These are phyloP conservation scores for Aureobasidium lini DNA, from an alignment of 2,329 filamentous ascomycete genomes.

Conservation along the genomic window DNA sequence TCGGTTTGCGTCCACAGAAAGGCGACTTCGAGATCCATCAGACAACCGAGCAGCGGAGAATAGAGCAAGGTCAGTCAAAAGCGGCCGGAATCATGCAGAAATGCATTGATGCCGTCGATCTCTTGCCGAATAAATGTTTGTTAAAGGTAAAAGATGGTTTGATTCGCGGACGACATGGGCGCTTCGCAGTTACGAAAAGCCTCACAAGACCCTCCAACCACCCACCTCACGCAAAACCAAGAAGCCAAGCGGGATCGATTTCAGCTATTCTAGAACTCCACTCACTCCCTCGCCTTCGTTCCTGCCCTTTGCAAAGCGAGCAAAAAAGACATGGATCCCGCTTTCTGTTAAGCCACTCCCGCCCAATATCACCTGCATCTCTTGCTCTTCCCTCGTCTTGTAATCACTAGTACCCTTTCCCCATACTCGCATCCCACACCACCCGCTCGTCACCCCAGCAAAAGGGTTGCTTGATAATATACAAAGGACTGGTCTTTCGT, in stretches of 20 bases:
- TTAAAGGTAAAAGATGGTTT: background rate
- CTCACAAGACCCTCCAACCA: slow-evolving; percentile 5
- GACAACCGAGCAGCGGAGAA: background rate
- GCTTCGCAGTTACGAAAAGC: background rate
- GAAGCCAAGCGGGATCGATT: background rate
- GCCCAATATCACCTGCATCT: slow-evolving; percentile 10
- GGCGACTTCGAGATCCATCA: background rate
- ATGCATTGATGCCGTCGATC: background rate
- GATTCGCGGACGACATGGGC: background rate
- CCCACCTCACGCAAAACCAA: background rate
- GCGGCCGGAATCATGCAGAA: background rate
- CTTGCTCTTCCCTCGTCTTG: background rate
- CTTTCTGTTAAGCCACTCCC: slow-evolving; percentile 6
- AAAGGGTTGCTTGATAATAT: background rate
- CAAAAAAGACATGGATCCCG: background rate
- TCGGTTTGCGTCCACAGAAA: background rate
- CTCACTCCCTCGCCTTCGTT: background rate
- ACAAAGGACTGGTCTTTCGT: background rate
- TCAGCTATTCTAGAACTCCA: background rate
- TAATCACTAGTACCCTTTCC: background rate
- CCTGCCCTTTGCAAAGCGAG: background rate
- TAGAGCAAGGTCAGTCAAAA: background rate
- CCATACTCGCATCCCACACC: slow-evolving; percentile 2
- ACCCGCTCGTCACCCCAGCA: background rate
- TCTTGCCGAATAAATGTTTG: background rate